Evolutionary conservation across 2,329 filamentous ascomycete species (phyloP).

Genomic region (Cryphonectria carpinicola): DNA sequence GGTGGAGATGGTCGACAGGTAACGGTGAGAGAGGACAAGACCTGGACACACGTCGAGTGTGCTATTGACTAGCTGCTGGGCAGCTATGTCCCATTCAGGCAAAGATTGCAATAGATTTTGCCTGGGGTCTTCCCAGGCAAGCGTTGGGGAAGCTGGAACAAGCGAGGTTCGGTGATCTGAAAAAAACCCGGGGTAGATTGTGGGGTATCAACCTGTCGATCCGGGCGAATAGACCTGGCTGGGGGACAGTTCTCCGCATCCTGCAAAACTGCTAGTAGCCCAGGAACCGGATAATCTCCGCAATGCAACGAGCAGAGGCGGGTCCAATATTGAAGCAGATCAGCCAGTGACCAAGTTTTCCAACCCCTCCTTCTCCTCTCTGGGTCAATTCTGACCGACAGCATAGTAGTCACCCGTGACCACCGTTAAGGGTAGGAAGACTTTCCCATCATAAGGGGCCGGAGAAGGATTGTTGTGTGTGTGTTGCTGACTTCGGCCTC

Average conservation of each 20-base stretch:
- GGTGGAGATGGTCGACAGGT: neutral
- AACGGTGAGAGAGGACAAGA: neutral
- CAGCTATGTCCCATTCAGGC: neutral
- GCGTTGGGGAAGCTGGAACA: too few relatives aligned
- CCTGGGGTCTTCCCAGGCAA: neutral
- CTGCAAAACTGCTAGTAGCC: neutral
- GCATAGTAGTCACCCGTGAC: neutral
- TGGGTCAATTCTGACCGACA: neutral
- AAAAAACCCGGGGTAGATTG: conserved; percentile 8
- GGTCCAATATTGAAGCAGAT: neutral
- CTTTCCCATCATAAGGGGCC: neutral
- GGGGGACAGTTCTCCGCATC: neutral
- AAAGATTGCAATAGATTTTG: neutral
- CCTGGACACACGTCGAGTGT: neutral
- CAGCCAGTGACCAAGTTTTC: neutral
- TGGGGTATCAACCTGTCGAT: conserved; percentile 17
- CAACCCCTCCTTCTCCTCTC: neutral
- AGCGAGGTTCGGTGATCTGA: too few relatives aligned
- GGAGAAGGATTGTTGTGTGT: neutral
- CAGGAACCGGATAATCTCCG: conserved; percentile 12
- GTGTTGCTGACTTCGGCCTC: neutral
- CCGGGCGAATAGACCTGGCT: neutral
- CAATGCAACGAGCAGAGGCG: neutral
- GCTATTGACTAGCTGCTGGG: neutral
- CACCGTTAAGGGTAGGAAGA: neutral